Percentiles rank a stretch among this genome's conserved stretches.
phyloP scores from a whole-genome alignment of 495 filamentous ascomycete species.

The Thermothielavioides terrestris region DNA sequence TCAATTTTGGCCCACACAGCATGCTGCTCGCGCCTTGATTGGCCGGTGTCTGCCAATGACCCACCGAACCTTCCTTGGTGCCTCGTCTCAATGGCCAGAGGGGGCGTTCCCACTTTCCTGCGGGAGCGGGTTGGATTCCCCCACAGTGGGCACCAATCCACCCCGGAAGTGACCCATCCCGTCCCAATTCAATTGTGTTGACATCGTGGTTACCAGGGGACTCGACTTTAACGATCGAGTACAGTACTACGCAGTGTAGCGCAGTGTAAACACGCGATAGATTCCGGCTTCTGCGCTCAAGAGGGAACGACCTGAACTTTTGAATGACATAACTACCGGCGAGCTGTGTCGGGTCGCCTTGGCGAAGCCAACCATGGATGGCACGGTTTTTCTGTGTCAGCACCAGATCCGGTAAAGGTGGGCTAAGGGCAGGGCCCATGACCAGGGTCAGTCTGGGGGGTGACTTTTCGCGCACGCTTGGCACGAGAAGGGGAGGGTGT shows the following conservation, averaged over 20 bases:
- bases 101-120: neutral
- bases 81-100: neutral
- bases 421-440: constrained; percentile 1
- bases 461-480: too few species aligned
- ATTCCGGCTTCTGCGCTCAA: neutral
- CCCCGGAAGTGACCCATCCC: neutral
- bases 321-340: neutral
- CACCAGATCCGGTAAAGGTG: constrained; percentile 17
- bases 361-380: neutral
- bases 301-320: too few species aligned
- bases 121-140: neutral
- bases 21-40: neutral
- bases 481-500: neutral
- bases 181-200: neutral
- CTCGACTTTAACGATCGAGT: neutral
- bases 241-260: neutral
- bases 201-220: neutral
- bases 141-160: neutral
- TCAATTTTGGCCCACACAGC: neutral
- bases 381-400: neutral
- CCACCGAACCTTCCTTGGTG: neutral
- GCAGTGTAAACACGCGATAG: neutral
- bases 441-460: neutral
- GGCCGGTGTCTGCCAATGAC: neutral
- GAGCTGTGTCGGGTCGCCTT: constrained; percentile 3